Evolutionary conservation across 2,329 filamentous ascomycete genomes (phyloP).

Genomic region (Aspergillus tubingensis): DNA sequence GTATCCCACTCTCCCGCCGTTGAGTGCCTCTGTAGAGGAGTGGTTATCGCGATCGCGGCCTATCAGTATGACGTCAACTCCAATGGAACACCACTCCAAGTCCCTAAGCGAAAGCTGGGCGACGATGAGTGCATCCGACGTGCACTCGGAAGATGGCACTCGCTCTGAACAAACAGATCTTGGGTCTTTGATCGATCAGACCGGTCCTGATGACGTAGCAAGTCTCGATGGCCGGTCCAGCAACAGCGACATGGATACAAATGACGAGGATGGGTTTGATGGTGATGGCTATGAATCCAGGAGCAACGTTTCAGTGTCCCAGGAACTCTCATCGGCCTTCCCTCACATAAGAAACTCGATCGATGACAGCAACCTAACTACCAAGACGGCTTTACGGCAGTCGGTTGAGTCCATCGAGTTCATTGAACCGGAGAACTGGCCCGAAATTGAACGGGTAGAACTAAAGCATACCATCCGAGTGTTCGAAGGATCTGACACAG

Average conservation of each 20-base stretch:
- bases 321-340: conserved; percentile 33
- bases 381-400: conserved; percentile 35
- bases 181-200: conserved; percentile 46
- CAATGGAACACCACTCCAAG: conserved; percentile 29
- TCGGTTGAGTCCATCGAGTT: conserved; percentile 45
- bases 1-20: conserved; percentile 45
- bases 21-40: conserved; percentile 43
- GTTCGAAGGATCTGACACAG: conserved; percentile 34
- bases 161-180: conserved; percentile 48
- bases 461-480: conserved; percentile 46
- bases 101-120: conserved; percentile 51
- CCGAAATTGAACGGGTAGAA: conserved; percentile 41
- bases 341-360: conserved; percentile 31
- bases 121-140: conserved; percentile 46
- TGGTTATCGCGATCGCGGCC: conserved; percentile 45
- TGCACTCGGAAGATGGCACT: conserved; percentile 48
- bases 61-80: conserved; percentile 43
- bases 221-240: conserved; percentile 45
- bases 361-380: conserved; percentile 40
- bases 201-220: conserved; percentile 47
- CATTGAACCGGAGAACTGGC: conserved; percentile 44
- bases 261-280: conserved; percentile 33
- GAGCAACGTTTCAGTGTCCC: conserved; percentile 31
- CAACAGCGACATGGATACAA: conserved; percentile 38
- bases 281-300: conserved; percentile 30